Evolutionary conservation across 2,329 filamentous ascomycete species (phyloP), one percentile per base, ranked within the genome.

Genomic region (Ustulina deusta): DNA sequence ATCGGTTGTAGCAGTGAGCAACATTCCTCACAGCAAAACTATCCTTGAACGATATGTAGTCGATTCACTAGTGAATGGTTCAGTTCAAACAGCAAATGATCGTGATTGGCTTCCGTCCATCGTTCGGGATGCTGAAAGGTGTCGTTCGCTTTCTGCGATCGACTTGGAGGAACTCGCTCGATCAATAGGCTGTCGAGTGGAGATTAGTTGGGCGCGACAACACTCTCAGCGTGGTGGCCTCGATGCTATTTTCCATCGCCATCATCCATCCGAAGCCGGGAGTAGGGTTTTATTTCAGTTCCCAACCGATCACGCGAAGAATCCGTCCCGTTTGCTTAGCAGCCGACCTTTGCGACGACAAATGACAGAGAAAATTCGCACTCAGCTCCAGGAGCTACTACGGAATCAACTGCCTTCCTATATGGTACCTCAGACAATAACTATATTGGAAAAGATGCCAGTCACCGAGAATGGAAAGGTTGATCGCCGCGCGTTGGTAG

Each of bases 141-240:
- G n/a, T 22, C 29, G 29, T 6, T 61, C 63, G 9, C 63, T 65
- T 22, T 60, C 63, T 20, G 48, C 27, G 22, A 29, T 25, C 13
- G 63, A 65, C 22, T 22, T 65, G 4, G 27, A 59, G 9, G 46
- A 38, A 25, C 32, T 65, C 20, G 62, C 55, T 20, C n/a, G 17
- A n/a, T 20, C 17, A 4, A 20, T 38, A 51, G 36, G 38, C n/a
- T 59, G 34, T 29, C 62, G 46, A 27, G 62, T 65, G 5, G 56
- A 60, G 46, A 57, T 65, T 22, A 65, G 62, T 36, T 59, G 55
- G 48, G 62, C 62, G 44, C 44, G 62, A 44, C 62, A 65, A 25
- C 22, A 38, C 25, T 65, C 62, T n/a, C 36, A 27, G 13, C 34
- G 27, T 25, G 62, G 62, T 20, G 55, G 36, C 13, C 38, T 65